Conservation (phyloP, 306 rosid genomes). For the Inga oerstediana region DNA sequence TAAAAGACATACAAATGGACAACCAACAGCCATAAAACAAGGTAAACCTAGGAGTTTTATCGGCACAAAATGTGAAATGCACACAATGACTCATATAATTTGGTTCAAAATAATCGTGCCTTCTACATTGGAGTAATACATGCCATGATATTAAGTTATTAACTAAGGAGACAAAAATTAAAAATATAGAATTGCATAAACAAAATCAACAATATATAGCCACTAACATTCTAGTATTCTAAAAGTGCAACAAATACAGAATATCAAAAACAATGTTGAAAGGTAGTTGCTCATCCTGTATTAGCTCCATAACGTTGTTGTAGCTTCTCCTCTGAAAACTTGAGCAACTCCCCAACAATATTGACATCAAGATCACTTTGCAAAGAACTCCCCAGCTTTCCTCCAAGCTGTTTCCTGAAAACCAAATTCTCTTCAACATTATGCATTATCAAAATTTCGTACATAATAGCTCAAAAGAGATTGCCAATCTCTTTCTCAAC, state of each 20-base stretch:
- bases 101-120: too few relatives aligned
- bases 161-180: too few relatives aligned
- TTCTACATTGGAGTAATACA: too few relatives aligned
- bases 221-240: too few relatives aligned
- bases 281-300: constrained; percentile 62
- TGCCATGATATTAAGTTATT: too few relatives aligned
- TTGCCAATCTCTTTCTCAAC: background rate
- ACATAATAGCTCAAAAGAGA: background rate
- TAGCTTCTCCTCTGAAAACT: constrained; percentile 86
- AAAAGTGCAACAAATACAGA: background rate
- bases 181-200: too few relatives aligned
- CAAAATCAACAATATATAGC: too few relatives aligned
- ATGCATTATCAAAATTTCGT: background rate
- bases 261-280: constrained; percentile 3
- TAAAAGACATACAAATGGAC: too few relatives aligned
- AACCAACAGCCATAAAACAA: too few relatives aligned
- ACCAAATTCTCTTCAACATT: constrained; percentile 31
- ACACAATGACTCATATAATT: too few relatives aligned
- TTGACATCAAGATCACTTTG: constrained; percentile 80
- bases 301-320: constrained; percentile 84
- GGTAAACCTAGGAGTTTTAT: too few relatives aligned
- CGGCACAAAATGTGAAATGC: too few relatives aligned
- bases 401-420: constrained; percentile 96
- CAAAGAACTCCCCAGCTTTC: constrained; percentile 89
- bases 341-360: constrained; percentile 80